These are phyloP conservation scores for Stemphylium beticola DNA, from an alignment of 2,329 filamentous ascomycete genomes.

Conservation along the genomic window DNA sequence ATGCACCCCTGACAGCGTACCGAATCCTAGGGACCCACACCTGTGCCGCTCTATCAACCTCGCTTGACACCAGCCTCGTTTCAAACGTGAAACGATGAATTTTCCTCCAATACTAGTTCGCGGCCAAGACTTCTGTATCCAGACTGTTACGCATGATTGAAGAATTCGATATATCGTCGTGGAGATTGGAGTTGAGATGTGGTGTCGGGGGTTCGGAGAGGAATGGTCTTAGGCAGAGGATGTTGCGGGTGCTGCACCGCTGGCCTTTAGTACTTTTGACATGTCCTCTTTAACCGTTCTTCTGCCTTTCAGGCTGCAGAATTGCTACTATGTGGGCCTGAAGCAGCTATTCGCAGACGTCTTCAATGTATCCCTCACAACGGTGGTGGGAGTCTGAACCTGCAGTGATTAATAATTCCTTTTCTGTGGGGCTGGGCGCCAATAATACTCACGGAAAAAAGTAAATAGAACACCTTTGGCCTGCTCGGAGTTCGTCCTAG, in stretches of 20 bases:
- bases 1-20: constrained; percentile 3
- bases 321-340: not conserved
- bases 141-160: constrained; percentile 18
- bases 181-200: constrained; percentile 7
- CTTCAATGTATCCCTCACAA: not conserved
- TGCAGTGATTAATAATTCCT: not conserved
- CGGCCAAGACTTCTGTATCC: constrained; percentile 10
- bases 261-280: not conserved
- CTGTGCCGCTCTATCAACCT: constrained; percentile 1
- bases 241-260: not conserved
- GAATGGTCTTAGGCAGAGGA: not conserved
- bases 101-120: constrained; percentile 26
- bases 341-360: not conserved
- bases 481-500: not conserved
- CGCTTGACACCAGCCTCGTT: constrained; percentile 18
- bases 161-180: not conserved
- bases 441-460: not conserved
- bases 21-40: not conserved
- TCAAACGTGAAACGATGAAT: constrained; percentile 30
- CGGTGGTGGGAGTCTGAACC: not conserved
- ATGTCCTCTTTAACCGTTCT: not conserved
- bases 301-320: not conserved
- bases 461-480: not conserved
- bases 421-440: not conserved
- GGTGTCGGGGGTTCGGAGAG: not conserved